Conservation (phyloP, 768 basidiomycete species). For the Albatrellus ellisii region DNA sequence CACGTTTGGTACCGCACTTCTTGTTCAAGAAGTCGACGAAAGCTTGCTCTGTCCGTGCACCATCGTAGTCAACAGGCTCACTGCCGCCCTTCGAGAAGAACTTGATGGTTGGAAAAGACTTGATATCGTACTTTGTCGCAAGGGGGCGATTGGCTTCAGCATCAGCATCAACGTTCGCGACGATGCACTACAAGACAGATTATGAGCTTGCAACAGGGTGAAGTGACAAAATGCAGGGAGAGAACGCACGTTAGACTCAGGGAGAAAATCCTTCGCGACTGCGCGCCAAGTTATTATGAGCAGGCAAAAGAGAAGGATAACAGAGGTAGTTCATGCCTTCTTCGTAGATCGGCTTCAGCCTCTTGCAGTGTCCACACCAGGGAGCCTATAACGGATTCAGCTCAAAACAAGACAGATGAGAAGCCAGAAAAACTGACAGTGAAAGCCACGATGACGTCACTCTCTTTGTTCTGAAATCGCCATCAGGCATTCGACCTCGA, state of each 20-base stretch:
- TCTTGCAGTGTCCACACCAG: slow-evolving; percentile 96
- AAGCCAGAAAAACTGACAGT: slow-evolving; percentile 34
- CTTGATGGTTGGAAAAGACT: slow-evolving; percentile 87
- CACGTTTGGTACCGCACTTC: slow-evolving; percentile 76
- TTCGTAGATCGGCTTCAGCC: slow-evolving; percentile 76
- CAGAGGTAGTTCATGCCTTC: slow-evolving; percentile 31
- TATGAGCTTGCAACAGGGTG: slow-evolving; percentile 7
- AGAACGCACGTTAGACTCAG: slow-evolving; percentile 56
- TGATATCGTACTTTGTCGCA: slow-evolving; percentile 57
- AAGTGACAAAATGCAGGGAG: neutral
- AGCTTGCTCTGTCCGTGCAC: slow-evolving; percentile 57
- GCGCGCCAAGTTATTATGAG: neutral
- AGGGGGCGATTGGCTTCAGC: slow-evolving; percentile 65
- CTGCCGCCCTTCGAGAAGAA: slow-evolving; percentile 74
- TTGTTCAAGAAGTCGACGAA: slow-evolving; percentile 74
- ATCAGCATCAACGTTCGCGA: slow-evolving; percentile 89
- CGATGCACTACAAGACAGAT: slow-evolving; percentile 47
- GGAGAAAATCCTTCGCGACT: slow-evolving; percentile 70
- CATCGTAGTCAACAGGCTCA: slow-evolving; percentile 49
- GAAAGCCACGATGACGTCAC: slow-evolving; percentile 79
- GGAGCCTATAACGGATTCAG: slow-evolving; percentile 30
- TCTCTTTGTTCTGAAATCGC: slow-evolving; percentile 34
- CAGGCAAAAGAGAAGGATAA: neutral
- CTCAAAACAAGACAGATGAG: neutral
- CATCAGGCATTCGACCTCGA: neutral